These are phyloP conservation scores for Pythium brassicae DNA, from an alignment of 352 stramenopile species.

Conservation along the genomic window DNA sequence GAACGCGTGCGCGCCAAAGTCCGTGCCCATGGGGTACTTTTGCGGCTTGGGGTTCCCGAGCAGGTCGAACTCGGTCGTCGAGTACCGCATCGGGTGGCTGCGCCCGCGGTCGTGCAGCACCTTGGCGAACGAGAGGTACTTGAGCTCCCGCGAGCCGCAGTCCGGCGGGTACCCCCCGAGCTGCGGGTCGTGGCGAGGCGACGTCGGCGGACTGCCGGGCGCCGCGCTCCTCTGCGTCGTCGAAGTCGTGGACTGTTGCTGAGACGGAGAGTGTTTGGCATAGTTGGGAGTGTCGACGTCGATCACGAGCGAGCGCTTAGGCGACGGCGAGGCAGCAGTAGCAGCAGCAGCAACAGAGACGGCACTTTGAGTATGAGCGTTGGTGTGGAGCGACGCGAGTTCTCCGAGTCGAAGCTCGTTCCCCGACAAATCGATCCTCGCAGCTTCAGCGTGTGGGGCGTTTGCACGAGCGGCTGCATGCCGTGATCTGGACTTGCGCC, in stretches of 20 bases:
- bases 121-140: constrained; percentile 80
- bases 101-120: constrained; percentile 59
- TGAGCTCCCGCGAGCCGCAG: constrained; percentile 66
- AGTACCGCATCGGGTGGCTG: constrained; percentile 78
- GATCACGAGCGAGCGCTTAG: background rate
- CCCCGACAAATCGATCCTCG: background rate
- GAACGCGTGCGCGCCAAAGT: constrained; percentile 81
- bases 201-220: constrained; percentile 14
- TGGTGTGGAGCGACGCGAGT: background rate
- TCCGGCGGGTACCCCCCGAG: constrained; percentile 70
- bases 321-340: background rate
- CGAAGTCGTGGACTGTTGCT: background rate
- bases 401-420: constrained; percentile 6
- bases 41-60: constrained; percentile 52
- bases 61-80: constrained; percentile 42
- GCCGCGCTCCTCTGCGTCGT: background rate
- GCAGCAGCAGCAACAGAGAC: too few species aligned
- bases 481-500: constrained; percentile 1
- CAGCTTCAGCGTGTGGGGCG: background rate
- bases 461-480: background rate
- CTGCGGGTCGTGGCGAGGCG: constrained; percentile 49
- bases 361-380: background rate
- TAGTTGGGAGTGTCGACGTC: constrained; percentile 3
- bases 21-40: constrained; percentile 48
- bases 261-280: too few species aligned